Evolutionary conservation across 2,329 filamentous ascomycete genomes (phyloP), one percentile per base, ranked within the genome.

Genomic region (Sporothrix pallida): DNA sequence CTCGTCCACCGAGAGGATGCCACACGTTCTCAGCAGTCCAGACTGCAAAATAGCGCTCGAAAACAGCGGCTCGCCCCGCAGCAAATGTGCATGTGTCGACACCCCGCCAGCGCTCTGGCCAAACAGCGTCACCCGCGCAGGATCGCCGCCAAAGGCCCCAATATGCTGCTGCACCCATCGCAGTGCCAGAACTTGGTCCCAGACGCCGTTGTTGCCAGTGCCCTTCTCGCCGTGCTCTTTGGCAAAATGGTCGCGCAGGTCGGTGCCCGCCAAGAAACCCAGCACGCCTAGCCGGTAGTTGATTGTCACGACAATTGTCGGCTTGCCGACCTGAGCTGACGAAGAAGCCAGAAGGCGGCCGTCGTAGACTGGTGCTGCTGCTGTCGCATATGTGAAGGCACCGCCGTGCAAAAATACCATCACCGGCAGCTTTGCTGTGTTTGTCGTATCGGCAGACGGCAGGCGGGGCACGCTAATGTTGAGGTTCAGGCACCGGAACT

Each of bases 251-350:
- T 17, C 56, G 9, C 26, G 52, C 8, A 75, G 23, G 8, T 75
- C 74, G 1, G 12, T n/a, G 15, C 74, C 62, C 0, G 84, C 81
- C 7, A 88, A 79, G 75, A 86, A 88, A 0, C 86, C 86, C 20
- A 86, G 71, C 8, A 72, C 72, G 72, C 71, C 71, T 26, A 75
- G 56, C 5, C 86, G 83, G 73, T 85, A 85, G 73, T 78, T 79
- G 58, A 79, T 73, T 3, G 79, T 78, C 26, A 81, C 78, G 1
- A 79, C 69, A n/a, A 80, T 76, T 2, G 77, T 75, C 9, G 74
- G 71, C 31, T 60, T 58, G 6, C 0, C 12, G 13, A 74, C 17
- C 1, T 44, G 10, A 15, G 7, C 31, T 12, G 23, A 37, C 2
- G 74, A 73, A 0, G 56, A 50, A 7, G 74, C 74, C 44, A 75